A percentile compares a stretch with the other conserved stretches of the same genome.
These are phyloP conservation scores for Gautieria morchelliformis DNA, from an alignment of 768 basidiomycete genomes.

Conservation along the genomic window DNA sequence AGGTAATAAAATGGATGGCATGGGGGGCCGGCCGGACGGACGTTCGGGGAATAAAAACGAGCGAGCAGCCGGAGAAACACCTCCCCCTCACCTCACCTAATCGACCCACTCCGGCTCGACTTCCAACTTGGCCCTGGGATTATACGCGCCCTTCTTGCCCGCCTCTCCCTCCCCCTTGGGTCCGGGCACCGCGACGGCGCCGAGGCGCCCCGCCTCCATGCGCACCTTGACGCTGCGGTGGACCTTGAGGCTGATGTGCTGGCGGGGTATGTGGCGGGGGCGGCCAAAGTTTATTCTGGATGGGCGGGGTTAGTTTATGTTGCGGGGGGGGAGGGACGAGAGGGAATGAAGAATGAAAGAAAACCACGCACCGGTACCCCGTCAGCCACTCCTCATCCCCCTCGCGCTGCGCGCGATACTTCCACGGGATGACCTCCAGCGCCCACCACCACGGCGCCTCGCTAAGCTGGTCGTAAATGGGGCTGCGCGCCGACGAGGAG, in stretches of 20 bases:
- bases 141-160: constrained; percentile 13
- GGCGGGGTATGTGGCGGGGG: constrained; percentile 12
- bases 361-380: neutral
- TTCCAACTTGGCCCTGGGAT: constrained; percentile 20
- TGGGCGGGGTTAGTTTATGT: too few relatives aligned
- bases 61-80: too few relatives aligned
- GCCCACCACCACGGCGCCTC: constrained; percentile 49
- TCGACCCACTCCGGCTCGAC: constrained; percentile 6
- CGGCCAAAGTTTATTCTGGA: constrained; percentile 8
- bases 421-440: constrained; percentile 43
- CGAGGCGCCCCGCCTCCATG: constrained; percentile 12
- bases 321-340: too few relatives aligned
- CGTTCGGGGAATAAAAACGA: too few relatives aligned
- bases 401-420: constrained; percentile 13
- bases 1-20: too few relatives aligned
- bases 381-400: constrained; percentile 8
- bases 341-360: too few relatives aligned
- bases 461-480: constrained; percentile 49
- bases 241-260: constrained; percentile 28
- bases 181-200: neutral
- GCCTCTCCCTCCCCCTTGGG: too few relatives aligned
- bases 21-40: too few relatives aligned
- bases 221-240: constrained; percentile 36
- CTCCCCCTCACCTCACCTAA: neutral
- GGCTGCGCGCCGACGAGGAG: constrained; percentile 4